phyloP scores from a whole-genome alignment of 2,329 filamentous ascomycete genomes.

The Scedosporium minutisporum region DNA sequence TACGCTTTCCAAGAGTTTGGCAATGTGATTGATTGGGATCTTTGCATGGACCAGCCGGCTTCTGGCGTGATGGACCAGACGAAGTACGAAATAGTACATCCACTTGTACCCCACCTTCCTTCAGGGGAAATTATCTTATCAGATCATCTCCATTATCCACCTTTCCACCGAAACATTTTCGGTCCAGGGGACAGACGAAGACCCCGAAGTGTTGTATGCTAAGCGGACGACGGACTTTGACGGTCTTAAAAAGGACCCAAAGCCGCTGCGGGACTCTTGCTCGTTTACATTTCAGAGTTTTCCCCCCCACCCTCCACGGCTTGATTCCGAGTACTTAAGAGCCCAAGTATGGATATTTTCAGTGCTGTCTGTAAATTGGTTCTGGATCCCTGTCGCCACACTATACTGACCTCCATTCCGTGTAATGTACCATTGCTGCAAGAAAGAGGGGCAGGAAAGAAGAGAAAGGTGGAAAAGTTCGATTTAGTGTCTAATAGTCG shows the following conservation, averaged over 20 bases:
- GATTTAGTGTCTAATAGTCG: background rate
- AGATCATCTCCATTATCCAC: constrained; percentile 3
- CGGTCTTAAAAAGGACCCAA: background rate
- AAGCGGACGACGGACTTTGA: background rate
- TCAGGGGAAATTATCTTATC: constrained; percentile 3
- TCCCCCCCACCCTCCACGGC: background rate
- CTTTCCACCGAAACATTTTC: background rate
- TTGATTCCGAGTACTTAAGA: background rate
- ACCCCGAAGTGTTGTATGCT: too few relatives aligned
- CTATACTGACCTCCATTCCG: background rate
- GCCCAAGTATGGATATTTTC: too few relatives aligned
- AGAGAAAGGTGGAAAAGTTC: background rate
- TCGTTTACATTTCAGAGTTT: background rate
- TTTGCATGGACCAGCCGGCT: background rate
- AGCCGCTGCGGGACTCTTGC: background rate
- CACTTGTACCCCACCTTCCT: background rate
- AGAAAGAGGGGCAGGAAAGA: background rate
- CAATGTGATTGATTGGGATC: too few relatives aligned
- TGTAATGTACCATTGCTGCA: background rate
- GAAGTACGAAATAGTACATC: background rate
- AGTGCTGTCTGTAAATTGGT: too few relatives aligned
- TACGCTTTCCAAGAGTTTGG: too few relatives aligned
- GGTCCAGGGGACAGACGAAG: constrained; percentile 1
- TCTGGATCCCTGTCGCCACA: background rate
- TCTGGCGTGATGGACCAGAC: background rate